Evolutionary conservation across 75 land plant genomes (phyloP), one percentile per base, ranked within the genome.

Genomic region (Picea glauca): DNA sequence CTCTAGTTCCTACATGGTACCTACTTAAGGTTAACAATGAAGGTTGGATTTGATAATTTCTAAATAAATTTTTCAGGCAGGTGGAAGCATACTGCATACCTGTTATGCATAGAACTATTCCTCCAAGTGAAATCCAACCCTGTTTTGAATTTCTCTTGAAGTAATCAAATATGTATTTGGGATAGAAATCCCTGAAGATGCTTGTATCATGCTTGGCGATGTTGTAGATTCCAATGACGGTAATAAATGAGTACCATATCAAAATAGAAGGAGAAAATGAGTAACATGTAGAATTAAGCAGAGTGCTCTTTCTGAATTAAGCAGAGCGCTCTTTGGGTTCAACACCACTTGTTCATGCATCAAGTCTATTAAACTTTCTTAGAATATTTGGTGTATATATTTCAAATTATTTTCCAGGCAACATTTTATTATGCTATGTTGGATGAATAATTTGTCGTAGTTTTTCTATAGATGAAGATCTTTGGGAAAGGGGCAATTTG

Each of bases 71-170:
- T 8, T n/a, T 12, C 4, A 46, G 58, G 7, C 7, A 54, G 40
- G 5, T 38, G 46, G 62, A 13, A 64, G 33, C 13, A 46, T 54
- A 50, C 20, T 58, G 8, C 18, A 23, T 6, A 85, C 90, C 91
- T 75, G 93, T 89, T 13, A 85, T 79, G 62, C 84, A 73, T 30
- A 89, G 85, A 11, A 91, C 62, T 38, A 87, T 61, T 7, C 93
- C 93, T 50, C 93, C 87, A 46, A 91, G 87, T 0, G 89, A 85
- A 18, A 78, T 78, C 89, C 91, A 91, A 5, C 80, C 84, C 3
- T 79, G 26, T 59, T 75, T 76, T 13, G 66, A 50, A 62, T 81
- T 83, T 62, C 84, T 75, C 6, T 21, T 62, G 64, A 91, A 91
- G 73, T 82, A 91, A 21, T 60, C 23, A 15, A 80, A 31, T 4